phyloP scores from a whole-genome alignment of 805 yeast genomes.

The Ogataea methylovora region DNA sequence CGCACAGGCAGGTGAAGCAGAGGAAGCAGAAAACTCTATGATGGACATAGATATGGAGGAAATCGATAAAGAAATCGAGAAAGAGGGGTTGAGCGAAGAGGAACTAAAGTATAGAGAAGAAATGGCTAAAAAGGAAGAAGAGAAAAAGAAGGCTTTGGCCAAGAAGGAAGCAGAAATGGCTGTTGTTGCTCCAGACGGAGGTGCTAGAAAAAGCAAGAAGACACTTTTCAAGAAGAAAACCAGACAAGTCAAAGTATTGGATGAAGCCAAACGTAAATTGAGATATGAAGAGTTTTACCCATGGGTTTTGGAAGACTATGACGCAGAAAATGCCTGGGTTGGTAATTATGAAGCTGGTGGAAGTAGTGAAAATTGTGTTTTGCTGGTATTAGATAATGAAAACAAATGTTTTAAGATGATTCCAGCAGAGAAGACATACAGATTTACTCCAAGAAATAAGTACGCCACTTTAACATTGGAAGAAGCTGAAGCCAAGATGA shows the following conservation, averaged over 20 bases:
- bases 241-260: conserved; percentile 71
- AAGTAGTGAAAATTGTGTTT: conserved; percentile 73
- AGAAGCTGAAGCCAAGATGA: conserved; percentile 95
- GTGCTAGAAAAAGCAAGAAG: conserved; percentile 62
- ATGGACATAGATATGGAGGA: conserved; percentile 10
- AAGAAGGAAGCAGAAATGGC: conserved; percentile 41
- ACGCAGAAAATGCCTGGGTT: conserved; percentile 89
- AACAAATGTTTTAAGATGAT: conserved; percentile 76
- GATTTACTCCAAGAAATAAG: conserved; percentile 87
- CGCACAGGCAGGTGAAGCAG: not conserved
- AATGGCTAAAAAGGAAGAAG: conserved; percentile 17
- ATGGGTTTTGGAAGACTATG: conserved; percentile 97
- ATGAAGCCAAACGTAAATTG: conserved; percentile 74
- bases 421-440: conserved; percentile 91
- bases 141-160: conserved; percentile 25
- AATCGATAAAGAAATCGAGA: conserved; percentile 22
- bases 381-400: conserved; percentile 76
- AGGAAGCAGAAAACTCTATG: conserved; percentile 1
- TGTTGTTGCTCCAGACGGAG: conserved; percentile 90
- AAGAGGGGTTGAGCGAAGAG: conserved; percentile 29
- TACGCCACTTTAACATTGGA: conserved; percentile 91
- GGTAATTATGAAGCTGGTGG: conserved; percentile 93
- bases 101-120: conserved; percentile 28
- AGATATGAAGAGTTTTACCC: conserved; percentile 96
- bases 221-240: conserved; percentile 69